Percentiles rank a stretch among this genome's conserved stretches.
phyloP scores from a whole-genome alignment of 2,329 filamentous ascomycete species.

The Alternaria viburni region DNA sequence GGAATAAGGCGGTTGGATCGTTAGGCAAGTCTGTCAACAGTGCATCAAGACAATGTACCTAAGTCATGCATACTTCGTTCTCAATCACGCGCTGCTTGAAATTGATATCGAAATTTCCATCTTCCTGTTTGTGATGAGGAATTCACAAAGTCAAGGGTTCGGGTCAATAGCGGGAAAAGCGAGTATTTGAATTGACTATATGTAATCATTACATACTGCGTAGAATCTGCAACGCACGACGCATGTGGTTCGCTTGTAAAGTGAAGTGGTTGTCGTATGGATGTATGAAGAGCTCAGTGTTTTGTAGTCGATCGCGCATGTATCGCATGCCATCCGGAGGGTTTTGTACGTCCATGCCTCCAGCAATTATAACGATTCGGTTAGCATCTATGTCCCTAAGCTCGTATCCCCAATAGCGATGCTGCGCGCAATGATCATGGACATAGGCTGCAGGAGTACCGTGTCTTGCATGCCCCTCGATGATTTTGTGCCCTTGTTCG shows the following conservation, averaged over 20 bases:
- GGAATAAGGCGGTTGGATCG: background rate
- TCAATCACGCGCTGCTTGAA: slow-evolving; percentile 3
- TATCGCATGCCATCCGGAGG: background rate
- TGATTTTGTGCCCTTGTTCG: background rate
- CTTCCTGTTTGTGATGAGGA: background rate
- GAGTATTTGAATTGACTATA: background rate
- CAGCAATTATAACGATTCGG: background rate
- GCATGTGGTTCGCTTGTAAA: background rate
- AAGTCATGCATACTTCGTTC: slow-evolving; percentile 4
- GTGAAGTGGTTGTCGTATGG: background rate
- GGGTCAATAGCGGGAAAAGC: background rate
- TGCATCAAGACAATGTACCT: slow-evolving; percentile 1
- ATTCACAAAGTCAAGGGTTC: background rate
- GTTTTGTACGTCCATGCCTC: background rate
- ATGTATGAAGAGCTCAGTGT: background rate
- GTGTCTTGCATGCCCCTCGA: background rate
- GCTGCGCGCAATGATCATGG: background rate
- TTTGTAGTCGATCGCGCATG: background rate
- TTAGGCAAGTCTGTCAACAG: slow-evolving; percentile 5
- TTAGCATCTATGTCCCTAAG: background rate
- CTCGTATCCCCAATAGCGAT: background rate
- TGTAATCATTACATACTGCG: background rate
- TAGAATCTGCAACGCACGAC: background rate
- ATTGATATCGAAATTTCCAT: background rate
- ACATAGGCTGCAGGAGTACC: background rate